These are phyloP conservation scores for Gaillardinia entomophila DNA, from an alignment of 805 yeast species.

Conservation along the genomic window DNA sequence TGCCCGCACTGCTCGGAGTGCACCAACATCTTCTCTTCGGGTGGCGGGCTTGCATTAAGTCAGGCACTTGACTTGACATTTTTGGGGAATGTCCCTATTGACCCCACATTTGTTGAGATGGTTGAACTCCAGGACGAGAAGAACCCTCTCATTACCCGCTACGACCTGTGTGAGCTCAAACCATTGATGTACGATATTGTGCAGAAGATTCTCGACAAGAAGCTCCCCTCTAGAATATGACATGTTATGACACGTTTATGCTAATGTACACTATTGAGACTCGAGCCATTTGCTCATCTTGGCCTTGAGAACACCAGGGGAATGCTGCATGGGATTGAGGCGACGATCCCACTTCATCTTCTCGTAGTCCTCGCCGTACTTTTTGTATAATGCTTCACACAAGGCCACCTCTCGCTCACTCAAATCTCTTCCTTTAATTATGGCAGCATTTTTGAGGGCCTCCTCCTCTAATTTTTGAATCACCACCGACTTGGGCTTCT, in stretches of 20 bases:
- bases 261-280: conserved; percentile 5
- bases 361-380: conserved; percentile 82
- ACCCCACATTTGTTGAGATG: conserved; percentile 83
- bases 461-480: conserved; percentile 61
- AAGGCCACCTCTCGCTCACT: conserved; percentile 73
- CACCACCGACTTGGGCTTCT: conserved; percentile 44
- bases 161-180: conserved; percentile 28
- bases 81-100: conserved; percentile 88
- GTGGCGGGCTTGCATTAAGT: conserved; percentile 84
- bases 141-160: conserved; percentile 29
- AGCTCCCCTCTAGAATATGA: conserved; percentile 20
- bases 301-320: conserved; percentile 75
- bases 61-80: conserved; percentile 54
- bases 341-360: conserved; percentile 92
- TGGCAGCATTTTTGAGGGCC: conserved; percentile 39
- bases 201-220: conserved; percentile 26
- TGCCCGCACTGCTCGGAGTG: conserved; percentile 93
- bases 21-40: conserved; percentile 86
- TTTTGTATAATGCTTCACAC: conserved; percentile 57
- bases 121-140: conserved; percentile 58
- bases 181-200: conserved; percentile 33
- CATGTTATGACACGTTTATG: background rate
- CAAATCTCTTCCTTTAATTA: conserved; percentile 47
- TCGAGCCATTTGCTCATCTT: conserved; percentile 69
- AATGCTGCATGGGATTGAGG: conserved; percentile 75